Conservation (phyloP, 371 early-diverging fungal species). For the Mucor plumbeus region DNA sequence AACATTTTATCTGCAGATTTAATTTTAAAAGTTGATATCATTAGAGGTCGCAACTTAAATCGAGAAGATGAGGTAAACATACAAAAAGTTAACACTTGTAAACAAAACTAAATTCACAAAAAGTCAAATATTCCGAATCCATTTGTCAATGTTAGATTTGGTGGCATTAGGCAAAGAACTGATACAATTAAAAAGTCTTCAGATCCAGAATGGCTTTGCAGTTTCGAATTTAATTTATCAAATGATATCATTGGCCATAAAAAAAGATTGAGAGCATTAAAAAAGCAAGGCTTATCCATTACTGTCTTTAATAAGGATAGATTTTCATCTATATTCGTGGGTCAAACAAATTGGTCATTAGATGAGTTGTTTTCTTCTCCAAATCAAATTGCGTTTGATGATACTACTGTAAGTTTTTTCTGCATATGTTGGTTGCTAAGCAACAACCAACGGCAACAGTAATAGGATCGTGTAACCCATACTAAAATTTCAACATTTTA, state of each 20-base stretch:
- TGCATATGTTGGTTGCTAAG: too few relatives aligned
- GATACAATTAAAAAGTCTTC: slow-evolving; percentile 40
- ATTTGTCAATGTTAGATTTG: slow-evolving; percentile 45
- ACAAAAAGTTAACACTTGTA: background rate
- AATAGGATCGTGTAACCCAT: slow-evolving; percentile 14
- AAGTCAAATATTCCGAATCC: slow-evolving; percentile 37
- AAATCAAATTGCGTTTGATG: slow-evolving; percentile 30
- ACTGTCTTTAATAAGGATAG: slow-evolving; percentile 48
- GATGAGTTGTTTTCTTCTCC: slow-evolving; percentile 34
- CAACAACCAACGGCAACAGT: background rate
- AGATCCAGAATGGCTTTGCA: slow-evolving; percentile 48
- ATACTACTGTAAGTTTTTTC: slow-evolving; percentile 21
- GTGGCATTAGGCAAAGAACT: slow-evolving; percentile 50
- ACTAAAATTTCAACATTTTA: background rate
- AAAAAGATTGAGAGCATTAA: slow-evolving; percentile 27
- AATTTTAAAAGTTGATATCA: slow-evolving; percentile 36
- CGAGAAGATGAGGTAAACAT: slow-evolving; percentile 32
- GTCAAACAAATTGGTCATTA: slow-evolving; percentile 38
- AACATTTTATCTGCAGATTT: slow-evolving; percentile 24
- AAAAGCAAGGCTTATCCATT: slow-evolving; percentile 37
- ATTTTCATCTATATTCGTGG: slow-evolving; percentile 46
- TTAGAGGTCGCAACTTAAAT: slow-evolving; percentile 36
- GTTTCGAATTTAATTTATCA: slow-evolving; percentile 48
- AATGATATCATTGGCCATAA: slow-evolving; percentile 30
- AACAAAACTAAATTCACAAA: background rate